Evolutionary conservation across 495 filamentous ascomycete genomes (phyloP).

Genomic region (Lasiosphaeria hispida): DNA sequence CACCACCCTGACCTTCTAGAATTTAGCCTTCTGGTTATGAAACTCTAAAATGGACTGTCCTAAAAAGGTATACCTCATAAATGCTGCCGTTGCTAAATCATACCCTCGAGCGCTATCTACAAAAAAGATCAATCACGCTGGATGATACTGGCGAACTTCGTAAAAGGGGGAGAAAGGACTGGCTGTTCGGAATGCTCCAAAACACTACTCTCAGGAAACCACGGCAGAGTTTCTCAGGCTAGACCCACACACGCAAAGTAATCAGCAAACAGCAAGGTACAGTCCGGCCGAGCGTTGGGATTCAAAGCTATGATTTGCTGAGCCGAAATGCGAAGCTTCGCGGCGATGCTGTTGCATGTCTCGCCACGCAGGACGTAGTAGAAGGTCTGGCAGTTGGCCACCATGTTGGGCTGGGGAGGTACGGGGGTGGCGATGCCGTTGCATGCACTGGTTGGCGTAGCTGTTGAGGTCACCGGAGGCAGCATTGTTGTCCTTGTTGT

Average conservation of each 20-base stretch:
- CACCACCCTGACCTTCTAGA: too few relatives aligned
- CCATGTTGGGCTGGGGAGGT: constrained; percentile 36
- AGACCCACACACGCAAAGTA: constrained; percentile 3
- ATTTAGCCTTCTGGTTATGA: too few relatives aligned
- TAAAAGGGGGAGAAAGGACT: too few relatives aligned
- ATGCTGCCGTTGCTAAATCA: too few relatives aligned
- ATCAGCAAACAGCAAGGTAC: constrained; percentile 10
- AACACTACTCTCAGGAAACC: too few relatives aligned
- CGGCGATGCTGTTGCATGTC: constrained; percentile 41
- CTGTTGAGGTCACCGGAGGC: not conserved
- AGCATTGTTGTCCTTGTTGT: not conserved
- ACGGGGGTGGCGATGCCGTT: constrained; percentile 27
- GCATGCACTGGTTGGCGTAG: not conserved
- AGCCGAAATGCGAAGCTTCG: constrained; percentile 24
- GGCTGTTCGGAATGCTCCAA: too few relatives aligned
- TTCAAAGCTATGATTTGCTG: constrained; percentile 35
- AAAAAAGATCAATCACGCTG: too few relatives aligned
- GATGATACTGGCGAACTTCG: too few relatives aligned
- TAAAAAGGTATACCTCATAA: too few relatives aligned
- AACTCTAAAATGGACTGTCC: too few relatives aligned
- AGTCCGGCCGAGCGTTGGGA: constrained; percentile 21
- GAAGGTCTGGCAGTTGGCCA: constrained; percentile 41
- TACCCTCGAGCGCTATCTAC: too few relatives aligned
- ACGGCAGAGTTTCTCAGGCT: not conserved
- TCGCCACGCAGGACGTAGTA: constrained; percentile 41